Evolutionary conservation across 257 asterid species (phyloP).

Genomic region (Petrea volubilis): DNA sequence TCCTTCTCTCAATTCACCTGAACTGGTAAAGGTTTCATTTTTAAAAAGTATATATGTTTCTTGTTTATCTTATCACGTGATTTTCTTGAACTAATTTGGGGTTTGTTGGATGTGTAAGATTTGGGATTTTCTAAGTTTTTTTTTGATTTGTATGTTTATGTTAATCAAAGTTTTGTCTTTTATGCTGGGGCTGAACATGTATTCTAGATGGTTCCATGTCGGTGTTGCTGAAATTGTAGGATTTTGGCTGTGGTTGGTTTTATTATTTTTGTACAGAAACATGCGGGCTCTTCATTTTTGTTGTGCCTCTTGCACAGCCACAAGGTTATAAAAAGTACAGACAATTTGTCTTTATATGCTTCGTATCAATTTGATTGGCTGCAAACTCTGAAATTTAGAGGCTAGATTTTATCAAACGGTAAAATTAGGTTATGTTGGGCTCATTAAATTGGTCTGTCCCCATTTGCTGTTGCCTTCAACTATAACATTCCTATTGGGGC

Average conservation of each 20-base stretch:
- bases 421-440: background rate
- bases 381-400: background rate
- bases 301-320: conserved; percentile 11
- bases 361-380: conserved; percentile 5
- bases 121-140: background rate
- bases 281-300: background rate
- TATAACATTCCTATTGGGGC: background rate
- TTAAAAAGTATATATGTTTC: background rate
- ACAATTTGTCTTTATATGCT: background rate
- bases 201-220: conserved; percentile 1
- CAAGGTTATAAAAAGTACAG: background rate
- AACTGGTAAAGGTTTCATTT: conserved; percentile 49
- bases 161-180: background rate
- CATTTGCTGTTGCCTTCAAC: background rate
- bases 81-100: background rate
- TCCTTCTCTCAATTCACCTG: conserved; percentile 70
- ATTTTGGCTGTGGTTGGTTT: conserved; percentile 19
- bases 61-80: background rate
- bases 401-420: background rate
- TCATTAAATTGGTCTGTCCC: background rate
- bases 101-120: background rate
- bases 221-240: conserved; percentile 19
- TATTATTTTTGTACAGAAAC: conserved; percentile 4
- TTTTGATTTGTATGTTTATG: background rate
- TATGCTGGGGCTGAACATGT: background rate